A percentile compares a stretch with the other conserved stretches of the same genome.
phyloP scores from a whole-genome alignment of 2,329 filamentous ascomycete genomes.

The Biscogniauxia marginata region DNA sequence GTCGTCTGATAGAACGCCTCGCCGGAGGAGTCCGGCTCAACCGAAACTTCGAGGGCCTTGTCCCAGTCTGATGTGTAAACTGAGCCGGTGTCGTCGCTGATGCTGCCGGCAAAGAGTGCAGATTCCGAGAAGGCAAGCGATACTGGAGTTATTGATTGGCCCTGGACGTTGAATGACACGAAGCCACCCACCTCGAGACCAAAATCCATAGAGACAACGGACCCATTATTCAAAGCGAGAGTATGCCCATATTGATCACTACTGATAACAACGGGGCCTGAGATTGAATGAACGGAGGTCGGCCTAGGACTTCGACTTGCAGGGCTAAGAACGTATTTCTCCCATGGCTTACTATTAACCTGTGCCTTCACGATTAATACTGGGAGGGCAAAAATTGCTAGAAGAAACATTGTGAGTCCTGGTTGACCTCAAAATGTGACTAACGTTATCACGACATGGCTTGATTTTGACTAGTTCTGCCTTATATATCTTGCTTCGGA shows the following conservation, averaged over 20 bases:
- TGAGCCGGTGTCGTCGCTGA: conserved; percentile 26
- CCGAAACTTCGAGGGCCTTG: conserved; percentile 21
- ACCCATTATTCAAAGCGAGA: background rate
- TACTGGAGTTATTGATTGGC: background rate
- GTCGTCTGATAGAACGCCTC: conserved; percentile 14
- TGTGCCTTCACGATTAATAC: background rate
- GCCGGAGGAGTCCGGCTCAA: background rate
- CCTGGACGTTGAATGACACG: background rate
- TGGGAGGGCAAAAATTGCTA: background rate
- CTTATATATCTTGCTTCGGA: background rate
- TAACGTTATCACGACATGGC: background rate
- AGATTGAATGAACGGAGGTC: background rate
- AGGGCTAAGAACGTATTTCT: background rate
- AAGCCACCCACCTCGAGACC: background rate
- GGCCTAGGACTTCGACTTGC: background rate
- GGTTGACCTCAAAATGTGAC: background rate
- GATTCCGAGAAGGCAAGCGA: conserved; percentile 26
- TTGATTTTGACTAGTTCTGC: background rate
- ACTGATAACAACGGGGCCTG: background rate
- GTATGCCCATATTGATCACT: background rate
- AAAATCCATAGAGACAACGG: background rate
- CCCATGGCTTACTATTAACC: background rate
- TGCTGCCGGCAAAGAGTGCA: conserved; percentile 20
- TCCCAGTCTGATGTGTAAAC: conserved; percentile 22
- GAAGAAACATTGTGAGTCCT: background rate